These are phyloP conservation scores for Ustilago bromivora DNA, from an alignment of 1,284 basidiomycete species.

Conservation along the genomic window DNA sequence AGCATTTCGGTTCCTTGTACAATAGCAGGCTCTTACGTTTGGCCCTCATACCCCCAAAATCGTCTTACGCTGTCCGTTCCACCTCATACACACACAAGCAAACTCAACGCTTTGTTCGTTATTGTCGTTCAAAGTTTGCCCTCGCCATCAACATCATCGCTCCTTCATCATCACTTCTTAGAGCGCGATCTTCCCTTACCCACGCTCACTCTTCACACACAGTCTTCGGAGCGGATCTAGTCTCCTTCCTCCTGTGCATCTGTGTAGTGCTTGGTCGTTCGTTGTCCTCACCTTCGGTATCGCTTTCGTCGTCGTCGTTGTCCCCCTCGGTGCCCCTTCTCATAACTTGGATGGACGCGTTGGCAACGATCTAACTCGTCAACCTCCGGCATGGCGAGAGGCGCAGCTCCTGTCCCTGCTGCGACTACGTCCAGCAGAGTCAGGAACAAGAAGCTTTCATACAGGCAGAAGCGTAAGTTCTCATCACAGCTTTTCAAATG, in stretches of 20 bases:
- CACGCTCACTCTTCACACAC: conserved; percentile 5
- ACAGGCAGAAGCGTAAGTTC: conserved; percentile 61
- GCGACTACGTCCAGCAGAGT: conserved; percentile 61
- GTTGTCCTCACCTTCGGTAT: neutral
- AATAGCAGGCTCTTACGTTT: conserved; percentile 23
- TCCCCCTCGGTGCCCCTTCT: conserved; percentile 32
- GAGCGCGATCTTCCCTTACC: neutral
- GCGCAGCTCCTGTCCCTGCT: conserved; percentile 52
- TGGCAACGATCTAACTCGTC: conserved; percentile 45
- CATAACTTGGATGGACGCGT: conserved; percentile 48
- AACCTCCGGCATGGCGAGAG: conserved; percentile 53
- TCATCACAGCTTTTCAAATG: neutral
- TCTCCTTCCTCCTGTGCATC: conserved; percentile 30
- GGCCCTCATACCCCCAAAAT: conserved; percentile 33
- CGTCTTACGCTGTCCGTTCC: conserved; percentile 11
- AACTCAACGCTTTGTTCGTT: conserved; percentile 3
- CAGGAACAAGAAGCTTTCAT: conserved; percentile 63
- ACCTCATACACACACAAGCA: neutral
- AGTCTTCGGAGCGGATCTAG: conserved; percentile 25
- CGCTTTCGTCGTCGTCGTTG: conserved; percentile 14
- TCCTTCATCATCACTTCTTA: conserved; percentile 3
- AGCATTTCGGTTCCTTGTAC: conserved; percentile 37
- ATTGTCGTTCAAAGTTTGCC: conserved; percentile 15
- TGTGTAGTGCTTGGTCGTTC: conserved; percentile 2
- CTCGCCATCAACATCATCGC: conserved; percentile 10